Evolutionary conservation across 306 rosid species (phyloP).

Genomic region (Amphicarpaea edgeworthii): DNA sequence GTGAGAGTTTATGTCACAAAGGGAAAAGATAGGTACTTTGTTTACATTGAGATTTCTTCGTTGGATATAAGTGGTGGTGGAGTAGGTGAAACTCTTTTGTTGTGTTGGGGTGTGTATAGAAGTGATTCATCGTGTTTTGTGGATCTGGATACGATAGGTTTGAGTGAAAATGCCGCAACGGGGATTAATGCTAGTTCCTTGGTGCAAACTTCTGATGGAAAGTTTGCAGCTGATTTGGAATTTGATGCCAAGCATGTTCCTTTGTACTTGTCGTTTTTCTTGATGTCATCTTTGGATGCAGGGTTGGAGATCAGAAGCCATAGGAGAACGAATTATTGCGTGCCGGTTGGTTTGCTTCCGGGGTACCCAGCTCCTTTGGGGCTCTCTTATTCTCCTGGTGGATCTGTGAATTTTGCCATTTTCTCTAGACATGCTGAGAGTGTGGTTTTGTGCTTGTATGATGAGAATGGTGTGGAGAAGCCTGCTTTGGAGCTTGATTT

Average conservation of each 20-base stretch:
- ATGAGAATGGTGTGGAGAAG: conserved; percentile 52
- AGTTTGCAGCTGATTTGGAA: conserved; percentile 62
- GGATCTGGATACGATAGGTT: conserved; percentile 40
- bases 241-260: conserved; percentile 73
- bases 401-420: conserved; percentile 75
- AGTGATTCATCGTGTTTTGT: conserved; percentile 59
- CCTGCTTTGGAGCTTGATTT: conserved; percentile 94
- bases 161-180: conserved; percentile 37
- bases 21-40: conserved; percentile 55
- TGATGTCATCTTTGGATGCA: conserved; percentile 49
- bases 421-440: conserved; percentile 75
- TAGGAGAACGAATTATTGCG: conserved; percentile 71
- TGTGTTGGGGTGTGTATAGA: conserved; percentile 81
- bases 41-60: conserved; percentile 66
- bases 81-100: conserved; percentile 44
- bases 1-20: conserved; percentile 73
- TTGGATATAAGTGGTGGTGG: conserved; percentile 38
- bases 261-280: conserved; percentile 76
- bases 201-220: conserved; percentile 47
- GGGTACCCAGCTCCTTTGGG: conserved; percentile 79
- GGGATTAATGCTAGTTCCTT: conserved; percentile 55
- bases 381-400: conserved; percentile 67
- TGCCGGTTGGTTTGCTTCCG: conserved; percentile 76
- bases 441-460: conserved; percentile 84
- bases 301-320: conserved; percentile 71